phyloP scores from a whole-genome alignment of 176 grass and related monocot genomes.

The Carex cristatella region DNA sequence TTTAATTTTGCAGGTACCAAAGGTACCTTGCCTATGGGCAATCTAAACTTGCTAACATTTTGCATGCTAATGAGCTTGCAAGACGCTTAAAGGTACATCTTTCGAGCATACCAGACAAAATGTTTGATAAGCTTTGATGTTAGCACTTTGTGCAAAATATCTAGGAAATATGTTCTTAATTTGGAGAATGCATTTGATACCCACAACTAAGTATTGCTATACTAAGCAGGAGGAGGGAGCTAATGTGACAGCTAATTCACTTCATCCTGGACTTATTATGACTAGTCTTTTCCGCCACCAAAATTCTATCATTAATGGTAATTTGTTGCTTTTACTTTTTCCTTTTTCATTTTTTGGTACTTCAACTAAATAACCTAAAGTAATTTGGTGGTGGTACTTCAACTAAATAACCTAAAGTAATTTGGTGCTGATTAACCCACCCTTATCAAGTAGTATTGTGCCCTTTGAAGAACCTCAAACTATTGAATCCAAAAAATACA shows the following conservation, averaged over 20 bases:
- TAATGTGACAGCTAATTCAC: conserved; percentile 90
- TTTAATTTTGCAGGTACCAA: conserved; percentile 46
- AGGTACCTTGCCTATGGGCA: conserved; percentile 71
- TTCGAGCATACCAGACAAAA: too few species aligned
- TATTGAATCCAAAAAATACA: background rate
- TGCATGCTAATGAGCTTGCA: conserved; percentile 85
- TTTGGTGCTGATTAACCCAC: background rate
- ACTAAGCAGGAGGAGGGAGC: conserved; percentile 57
- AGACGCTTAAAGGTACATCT: conserved; percentile 62
- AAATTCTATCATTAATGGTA: conserved; percentile 69
- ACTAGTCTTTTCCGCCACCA: conserved; percentile 92
- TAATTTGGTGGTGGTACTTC: too few species aligned
- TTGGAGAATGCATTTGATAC: background rate
- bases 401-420: background rate
- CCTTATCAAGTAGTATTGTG: background rate
- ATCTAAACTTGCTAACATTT: conserved; percentile 89
- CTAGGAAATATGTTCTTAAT: background rate
- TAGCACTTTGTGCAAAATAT: background rate
- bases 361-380: background rate
- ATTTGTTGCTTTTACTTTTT: conserved; percentile 12
- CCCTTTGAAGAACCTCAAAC: background rate
- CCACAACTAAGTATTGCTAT: background rate
- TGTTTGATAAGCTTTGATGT: background rate
- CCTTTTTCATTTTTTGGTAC: background rate
- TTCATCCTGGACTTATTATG: conserved; percentile 87